Base-by-base conservation (phyloP, 495 filamentous ascomycete species). In the Cercophora newfieldiana region DNA sequence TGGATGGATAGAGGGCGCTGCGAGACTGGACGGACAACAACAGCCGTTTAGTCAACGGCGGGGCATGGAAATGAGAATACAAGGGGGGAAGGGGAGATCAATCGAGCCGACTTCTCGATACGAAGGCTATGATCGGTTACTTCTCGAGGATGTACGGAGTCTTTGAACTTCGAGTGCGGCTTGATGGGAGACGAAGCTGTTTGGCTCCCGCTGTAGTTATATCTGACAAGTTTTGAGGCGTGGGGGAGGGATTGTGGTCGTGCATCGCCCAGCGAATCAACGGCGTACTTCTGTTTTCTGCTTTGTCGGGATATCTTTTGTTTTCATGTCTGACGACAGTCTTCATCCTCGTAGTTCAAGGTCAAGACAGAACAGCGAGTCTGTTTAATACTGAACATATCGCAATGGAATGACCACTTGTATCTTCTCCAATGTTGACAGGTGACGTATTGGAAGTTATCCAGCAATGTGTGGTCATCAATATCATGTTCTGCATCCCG, bases 1-100 rank as follows among this genome's bases (percentile, higher is more conserved):
- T 49, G 59, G 33, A 57, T 54, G 53, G 57, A 58, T 57, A 50
- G 31, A 51, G 30, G 33, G 61, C 10, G 48, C 29, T 25, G 28
- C 59, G 51, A 19, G 59, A 53, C 29, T 51, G 22, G 48, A 19
- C 24, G 50, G 51, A 54, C 26, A 37, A 55, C 18, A 24, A 19
- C 28, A 19, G 50, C 7, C 22, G 50, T 26, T 26, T 53, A 19
- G 6, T 53, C 29, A 55, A 30, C 61, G 29, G 61, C 50, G 44
- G 7, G 31, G 29, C 29, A 48, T 28, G 61, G 61, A 10, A 54
- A 33, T 18, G 29, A 28, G 12, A 26, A 53, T 37, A 29, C 16
- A 21, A 24, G 30, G 28, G 61, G 7, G 61, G 24, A 21, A 24
- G 30, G 28, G 61, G 7, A 48, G 24, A 61, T 24, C 56, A 28